These are phyloP conservation scores for Blastocystis sp. DNA, from an alignment of 352 stramenopile genomes.

Conservation along the genomic window DNA sequence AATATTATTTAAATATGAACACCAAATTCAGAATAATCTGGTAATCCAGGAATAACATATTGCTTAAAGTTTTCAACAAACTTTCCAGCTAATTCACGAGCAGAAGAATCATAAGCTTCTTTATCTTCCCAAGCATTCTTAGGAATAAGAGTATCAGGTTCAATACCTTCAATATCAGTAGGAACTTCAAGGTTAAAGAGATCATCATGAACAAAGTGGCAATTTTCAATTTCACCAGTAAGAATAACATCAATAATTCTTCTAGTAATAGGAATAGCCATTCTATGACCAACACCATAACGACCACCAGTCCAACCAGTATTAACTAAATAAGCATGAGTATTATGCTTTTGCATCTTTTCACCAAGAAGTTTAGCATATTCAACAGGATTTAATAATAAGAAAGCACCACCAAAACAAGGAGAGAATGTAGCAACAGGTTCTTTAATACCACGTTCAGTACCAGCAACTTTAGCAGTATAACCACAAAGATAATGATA, in stretches of 20 bases:
- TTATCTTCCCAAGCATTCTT: slow-evolving; percentile 58
- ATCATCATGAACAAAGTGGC: slow-evolving; percentile 58
- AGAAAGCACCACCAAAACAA: slow-evolving; percentile 84
- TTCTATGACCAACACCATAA: slow-evolving; percentile 81
- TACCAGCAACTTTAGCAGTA: slow-evolving; percentile 88
- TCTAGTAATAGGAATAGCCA: slow-evolving; percentile 63
- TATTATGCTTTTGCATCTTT: slow-evolving; percentile 77
- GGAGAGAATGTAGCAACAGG: slow-evolving; percentile 80
- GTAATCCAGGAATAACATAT: slow-evolving; percentile 54
- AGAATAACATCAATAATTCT: slow-evolving; percentile 73
- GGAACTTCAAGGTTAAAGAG: slow-evolving; percentile 82
- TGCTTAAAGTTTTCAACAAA: slow-evolving; percentile 63
- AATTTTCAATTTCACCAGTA: slow-evolving; percentile 73
- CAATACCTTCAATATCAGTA: slow-evolving; percentile 59
- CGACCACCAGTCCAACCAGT: slow-evolving; percentile 81
- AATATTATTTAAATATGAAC: too few relatives aligned
- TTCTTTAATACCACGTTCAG: slow-evolving; percentile 78
- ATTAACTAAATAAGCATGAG: slow-evolving; percentile 82
- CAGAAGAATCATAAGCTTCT: slow-evolving; percentile 54
- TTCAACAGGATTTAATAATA: slow-evolving; percentile 77
- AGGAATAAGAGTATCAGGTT: slow-evolving; percentile 58
- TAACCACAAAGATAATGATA: slow-evolving; percentile 94
- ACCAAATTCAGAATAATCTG: too few relatives aligned
- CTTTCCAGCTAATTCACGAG: slow-evolving; percentile 53
- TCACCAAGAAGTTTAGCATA: slow-evolving; percentile 82